Conservation (phyloP, 768 basidiomycete genomes). For the Heimioporus sp. region DNA sequence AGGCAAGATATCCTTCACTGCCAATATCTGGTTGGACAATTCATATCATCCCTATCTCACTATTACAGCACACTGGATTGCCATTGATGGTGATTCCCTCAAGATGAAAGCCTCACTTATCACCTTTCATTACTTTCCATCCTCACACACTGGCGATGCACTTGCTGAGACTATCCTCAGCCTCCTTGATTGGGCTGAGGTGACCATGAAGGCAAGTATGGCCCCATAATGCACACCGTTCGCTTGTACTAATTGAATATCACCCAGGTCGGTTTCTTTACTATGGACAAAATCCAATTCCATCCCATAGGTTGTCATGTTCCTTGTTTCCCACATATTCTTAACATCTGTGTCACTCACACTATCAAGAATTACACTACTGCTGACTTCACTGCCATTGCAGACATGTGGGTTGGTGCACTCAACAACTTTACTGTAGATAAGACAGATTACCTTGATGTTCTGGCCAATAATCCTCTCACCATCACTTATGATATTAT, state of each 20-base stretch:
- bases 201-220: not conserved
- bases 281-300: constrained; percentile 13
- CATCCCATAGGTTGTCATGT: constrained; percentile 7
- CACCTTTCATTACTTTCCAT: not conserved
- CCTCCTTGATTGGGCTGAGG: not conserved
- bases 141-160: not conserved
- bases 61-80: not conserved
- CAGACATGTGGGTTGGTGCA: not conserved
- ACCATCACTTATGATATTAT: not conserved
- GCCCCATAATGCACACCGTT: no score
- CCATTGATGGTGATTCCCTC: not conserved
- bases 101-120: not conserved
- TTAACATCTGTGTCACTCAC: constrained; percentile 15
- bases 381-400: not conserved
- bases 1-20: not conserved
- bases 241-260: not conserved
- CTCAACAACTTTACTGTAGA: not conserved
- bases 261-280: constrained; percentile 4
- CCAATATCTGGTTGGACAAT: not conserved
- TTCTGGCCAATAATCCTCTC: not conserved
- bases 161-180: not conserved
- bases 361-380: not conserved
- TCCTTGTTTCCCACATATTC: constrained; percentile 20
- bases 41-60: not conserved
- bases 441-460: not conserved